Conservation (phyloP, 148 eudicot species). For the Amaranthus palmeri region DNA sequence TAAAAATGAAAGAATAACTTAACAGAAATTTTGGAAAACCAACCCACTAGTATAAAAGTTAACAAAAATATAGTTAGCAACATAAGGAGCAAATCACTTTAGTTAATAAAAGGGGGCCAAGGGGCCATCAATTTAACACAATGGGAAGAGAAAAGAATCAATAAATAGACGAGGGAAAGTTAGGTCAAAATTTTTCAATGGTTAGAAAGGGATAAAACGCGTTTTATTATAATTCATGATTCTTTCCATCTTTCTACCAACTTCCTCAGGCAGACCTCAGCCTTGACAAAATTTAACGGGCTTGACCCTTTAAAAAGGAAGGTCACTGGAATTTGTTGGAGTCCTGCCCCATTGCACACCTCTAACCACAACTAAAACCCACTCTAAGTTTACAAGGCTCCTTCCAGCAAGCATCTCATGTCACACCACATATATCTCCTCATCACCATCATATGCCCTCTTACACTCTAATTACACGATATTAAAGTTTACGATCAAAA, state of each 20-base stretch:
- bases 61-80: neutral
- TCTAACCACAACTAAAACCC: neutral
- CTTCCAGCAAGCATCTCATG: neutral
- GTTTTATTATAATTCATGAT: too few species aligned
- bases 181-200: neutral
- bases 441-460: neutral
- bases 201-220: too few species aligned
- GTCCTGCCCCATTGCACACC: too few species aligned
- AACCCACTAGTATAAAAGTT: neutral
- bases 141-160: neutral
- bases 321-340: too few species aligned
- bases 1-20: neutral
- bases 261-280: neutral
- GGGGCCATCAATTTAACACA: neutral
- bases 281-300: too few species aligned
- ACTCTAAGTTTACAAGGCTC: neutral
- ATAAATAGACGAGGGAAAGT: neutral
- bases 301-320: too few species aligned
- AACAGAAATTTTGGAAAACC: neutral
- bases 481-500: too few species aligned
- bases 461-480: too few species aligned
- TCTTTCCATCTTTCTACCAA: neutral
- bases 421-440: conserved; percentile 4
- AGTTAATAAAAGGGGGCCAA: neutral
- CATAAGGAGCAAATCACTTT: neutral